Conservation (phyloP, 805 yeast species). For the Lipomyces spencermartinsiae region DNA sequence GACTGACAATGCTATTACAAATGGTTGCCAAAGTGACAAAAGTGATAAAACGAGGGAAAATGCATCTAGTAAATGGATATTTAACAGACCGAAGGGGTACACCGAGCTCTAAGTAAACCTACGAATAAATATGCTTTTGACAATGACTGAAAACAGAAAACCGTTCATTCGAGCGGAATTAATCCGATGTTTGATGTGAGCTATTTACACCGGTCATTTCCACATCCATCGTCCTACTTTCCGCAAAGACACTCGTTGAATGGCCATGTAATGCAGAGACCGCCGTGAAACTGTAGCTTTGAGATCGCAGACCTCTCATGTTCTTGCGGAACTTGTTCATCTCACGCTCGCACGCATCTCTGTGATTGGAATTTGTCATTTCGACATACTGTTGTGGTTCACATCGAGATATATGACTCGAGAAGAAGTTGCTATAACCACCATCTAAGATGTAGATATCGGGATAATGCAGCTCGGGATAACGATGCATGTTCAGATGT, state of each 20-base stretch:
- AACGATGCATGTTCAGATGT: constrained; percentile 68
- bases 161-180: background rate
- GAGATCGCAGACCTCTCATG: constrained; percentile 39
- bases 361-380: constrained; percentile 70
- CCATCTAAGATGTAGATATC: constrained; percentile 89
- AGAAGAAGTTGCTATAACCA: constrained; percentile 83
- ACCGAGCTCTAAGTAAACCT: background rate
- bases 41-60: background rate
- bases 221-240: background rate
- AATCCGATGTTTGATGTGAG: background rate
- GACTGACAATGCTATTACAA: background rate
- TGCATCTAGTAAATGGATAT: constrained; percentile 2
- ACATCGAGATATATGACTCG: constrained; percentile 63
- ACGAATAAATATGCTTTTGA: background rate
- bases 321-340: constrained; percentile 59
- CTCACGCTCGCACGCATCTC: constrained; percentile 58
- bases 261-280: background rate
- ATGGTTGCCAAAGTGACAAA: constrained; percentile 2
- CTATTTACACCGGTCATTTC: background rate
- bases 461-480: constrained; percentile 85
- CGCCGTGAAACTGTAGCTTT: constrained; percentile 12
- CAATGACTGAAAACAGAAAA: background rate
- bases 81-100: background rate
- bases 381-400: constrained; percentile 80
- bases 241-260: background rate